Evolutionary conservation across 495 filamentous ascomycete genomes (phyloP).

Genomic region (Penicillium cataractarum): DNA sequence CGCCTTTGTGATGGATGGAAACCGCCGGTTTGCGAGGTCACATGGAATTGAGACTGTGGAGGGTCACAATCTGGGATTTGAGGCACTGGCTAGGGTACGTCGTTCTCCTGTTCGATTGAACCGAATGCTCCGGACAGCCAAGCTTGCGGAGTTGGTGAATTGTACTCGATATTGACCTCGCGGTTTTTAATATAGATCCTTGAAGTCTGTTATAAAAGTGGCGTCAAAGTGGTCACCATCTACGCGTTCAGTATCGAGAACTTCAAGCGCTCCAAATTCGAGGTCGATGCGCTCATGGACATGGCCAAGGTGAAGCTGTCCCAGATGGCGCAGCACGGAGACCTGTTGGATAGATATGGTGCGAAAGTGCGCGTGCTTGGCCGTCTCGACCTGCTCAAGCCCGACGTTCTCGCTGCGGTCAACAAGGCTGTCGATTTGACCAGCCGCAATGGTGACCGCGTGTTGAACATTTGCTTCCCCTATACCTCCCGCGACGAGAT

Average conservation of each 20-base stretch:
- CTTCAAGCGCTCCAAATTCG: constrained; percentile 97
- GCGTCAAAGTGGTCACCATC: constrained; percentile 90
- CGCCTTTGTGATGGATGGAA: constrained; percentile 98
- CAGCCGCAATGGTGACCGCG: constrained; percentile 74
- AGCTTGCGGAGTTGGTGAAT: background rate
- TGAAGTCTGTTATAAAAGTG: constrained; percentile 96
- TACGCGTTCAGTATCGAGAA: constrained; percentile 99
- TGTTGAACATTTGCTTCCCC: constrained; percentile 95
- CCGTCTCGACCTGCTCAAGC: constrained; percentile 74
- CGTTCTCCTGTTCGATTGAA: background rate
- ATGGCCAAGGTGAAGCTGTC: constrained; percentile 93
- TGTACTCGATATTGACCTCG: background rate
- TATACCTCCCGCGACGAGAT: constrained; percentile 98
- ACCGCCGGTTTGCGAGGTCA: constrained; percentile 83
- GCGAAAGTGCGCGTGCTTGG: constrained; percentile 84
- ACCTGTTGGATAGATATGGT: constrained; percentile 90
- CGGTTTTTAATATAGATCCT: constrained; percentile 62
- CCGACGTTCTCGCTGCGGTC: constrained; percentile 85
- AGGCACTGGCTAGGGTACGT: constrained; percentile 80
- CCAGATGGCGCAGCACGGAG: constrained; percentile 90
- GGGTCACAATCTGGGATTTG: constrained; percentile 95
- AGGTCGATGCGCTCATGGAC: constrained; percentile 96
- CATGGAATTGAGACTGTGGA: constrained; percentile 96
- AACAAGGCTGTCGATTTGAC: constrained; percentile 83
- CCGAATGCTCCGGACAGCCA: constrained; percentile 10